A percentile compares a stretch with the other conserved stretches of the same genome.
Evolutionary conservation across 371 early-diverging fungal genomes (phyloP).

Genomic region (Mortierella sp.): DNA sequence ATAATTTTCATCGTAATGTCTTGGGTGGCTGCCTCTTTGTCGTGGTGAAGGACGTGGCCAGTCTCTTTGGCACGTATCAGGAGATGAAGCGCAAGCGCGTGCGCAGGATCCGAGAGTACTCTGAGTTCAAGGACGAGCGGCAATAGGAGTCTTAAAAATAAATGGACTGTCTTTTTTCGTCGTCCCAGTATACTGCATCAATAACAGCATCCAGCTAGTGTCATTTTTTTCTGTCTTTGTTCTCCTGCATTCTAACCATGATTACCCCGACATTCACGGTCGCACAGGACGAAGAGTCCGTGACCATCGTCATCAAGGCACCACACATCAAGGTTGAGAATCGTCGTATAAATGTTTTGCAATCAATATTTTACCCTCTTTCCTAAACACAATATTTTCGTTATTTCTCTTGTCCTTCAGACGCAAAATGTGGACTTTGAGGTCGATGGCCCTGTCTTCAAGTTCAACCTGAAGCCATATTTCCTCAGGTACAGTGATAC

Average conservation of each 20-base stretch:
- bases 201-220: neutral
- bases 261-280: slow-evolving; percentile 91
- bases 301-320: slow-evolving; percentile 80
- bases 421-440: slow-evolving; percentile 86
- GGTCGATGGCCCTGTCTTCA: slow-evolving; percentile 80
- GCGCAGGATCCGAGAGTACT: slow-evolving; percentile 50
- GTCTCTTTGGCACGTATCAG: slow-evolving; percentile 45
- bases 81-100: slow-evolving; percentile 50
- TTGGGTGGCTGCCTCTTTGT: slow-evolving; percentile 73
- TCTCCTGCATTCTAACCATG: slow-evolving; percentile 63
- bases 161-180: neutral
- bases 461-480: slow-evolving; percentile 84
- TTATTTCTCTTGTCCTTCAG: slow-evolving; percentile 53
- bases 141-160: slow-evolving; percentile 1
- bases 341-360: neutral
- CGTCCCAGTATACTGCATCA: neutral
- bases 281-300: slow-evolving; percentile 79
- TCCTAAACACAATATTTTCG: too few species aligned
- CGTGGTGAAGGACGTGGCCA: slow-evolving; percentile 60
- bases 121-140: slow-evolving; percentile 51
- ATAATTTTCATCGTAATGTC: slow-evolving; percentile 68
- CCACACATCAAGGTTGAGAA: slow-evolving; percentile 80
- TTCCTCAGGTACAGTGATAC: slow-evolving; percentile 72
- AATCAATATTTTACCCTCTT: neutral
- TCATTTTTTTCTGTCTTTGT: neutral